A percentile compares a stretch with the other conserved stretches of the same genome.
These are phyloP conservation scores for Penicillium sp. DNA, from an alignment of 2,329 filamentous ascomycete genomes.

Conservation along the genomic window DNA sequence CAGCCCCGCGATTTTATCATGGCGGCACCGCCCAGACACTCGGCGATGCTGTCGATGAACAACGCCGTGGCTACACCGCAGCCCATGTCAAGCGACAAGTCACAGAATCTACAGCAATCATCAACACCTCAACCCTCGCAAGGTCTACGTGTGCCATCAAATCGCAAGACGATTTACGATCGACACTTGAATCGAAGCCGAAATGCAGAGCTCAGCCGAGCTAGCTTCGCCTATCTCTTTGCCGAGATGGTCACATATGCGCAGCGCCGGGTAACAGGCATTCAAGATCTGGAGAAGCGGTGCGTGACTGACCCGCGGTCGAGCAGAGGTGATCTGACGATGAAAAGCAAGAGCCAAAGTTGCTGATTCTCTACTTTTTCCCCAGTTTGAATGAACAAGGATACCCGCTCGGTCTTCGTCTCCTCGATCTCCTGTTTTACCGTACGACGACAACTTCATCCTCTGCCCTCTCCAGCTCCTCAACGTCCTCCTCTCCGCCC, in stretches of 20 bases:
- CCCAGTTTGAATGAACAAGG: conserved; percentile 79
- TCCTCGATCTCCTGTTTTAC: conserved; percentile 91
- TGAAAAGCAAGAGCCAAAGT: background rate
- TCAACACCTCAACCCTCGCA: conserved; percentile 43
- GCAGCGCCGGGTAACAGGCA: conserved; percentile 81
- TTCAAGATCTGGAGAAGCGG: conserved; percentile 89
- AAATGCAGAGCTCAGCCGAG: conserved; percentile 81
- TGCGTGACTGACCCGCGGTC: conserved; percentile 36
- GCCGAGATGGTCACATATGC: conserved; percentile 95
- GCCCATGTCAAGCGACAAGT: conserved; percentile 20
- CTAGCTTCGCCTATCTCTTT: conserved; percentile 94
- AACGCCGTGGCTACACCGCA: conserved; percentile 17
- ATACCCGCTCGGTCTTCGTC: conserved; percentile 86
- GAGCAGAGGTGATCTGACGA: background rate
- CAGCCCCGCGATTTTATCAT: conserved; percentile 14
- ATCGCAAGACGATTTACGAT: conserved; percentile 97
- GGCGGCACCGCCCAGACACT: conserved; percentile 27
- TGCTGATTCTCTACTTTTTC: background rate
- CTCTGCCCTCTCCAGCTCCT: conserved; percentile 79
- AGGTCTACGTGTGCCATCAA: conserved; percentile 78
- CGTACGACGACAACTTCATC: conserved; percentile 72
- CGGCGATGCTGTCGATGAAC: conserved; percentile 29
- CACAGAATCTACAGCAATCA: conserved; percentile 37
- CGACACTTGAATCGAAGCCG: conserved; percentile 85
- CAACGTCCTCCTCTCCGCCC: conserved; percentile 61